Conservation (phyloP, 129 eudicot genomes). For the Calendula officinalis region DNA sequence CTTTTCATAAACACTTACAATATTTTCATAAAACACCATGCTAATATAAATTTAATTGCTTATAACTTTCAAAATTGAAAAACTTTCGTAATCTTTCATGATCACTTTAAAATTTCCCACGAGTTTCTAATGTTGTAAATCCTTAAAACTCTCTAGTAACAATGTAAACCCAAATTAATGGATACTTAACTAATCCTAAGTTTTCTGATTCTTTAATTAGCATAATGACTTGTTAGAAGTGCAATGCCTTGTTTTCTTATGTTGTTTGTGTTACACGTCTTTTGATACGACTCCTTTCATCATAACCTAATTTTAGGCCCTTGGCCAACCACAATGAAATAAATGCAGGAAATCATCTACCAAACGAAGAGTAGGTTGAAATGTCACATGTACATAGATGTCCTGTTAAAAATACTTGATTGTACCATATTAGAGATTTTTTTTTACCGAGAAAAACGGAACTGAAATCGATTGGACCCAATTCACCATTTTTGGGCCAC, state of each 20-base stretch:
- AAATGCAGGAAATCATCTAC: background rate
- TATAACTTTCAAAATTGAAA: no score
- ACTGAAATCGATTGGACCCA: no score
- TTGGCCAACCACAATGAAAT: slow-evolving; percentile 23
- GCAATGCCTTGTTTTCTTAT: background rate
- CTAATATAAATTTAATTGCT: no score
- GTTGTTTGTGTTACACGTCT: background rate
- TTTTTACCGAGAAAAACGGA: no score
- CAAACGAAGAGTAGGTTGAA: background rate
- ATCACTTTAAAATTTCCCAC: no score
- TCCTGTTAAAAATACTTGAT: background rate
- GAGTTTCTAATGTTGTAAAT: no score
- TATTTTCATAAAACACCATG: no score
- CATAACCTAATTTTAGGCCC: slow-evolving; percentile 29
- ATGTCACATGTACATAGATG: background rate
- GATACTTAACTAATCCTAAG: no score
- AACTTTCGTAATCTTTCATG: no score
- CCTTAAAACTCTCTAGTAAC: background rate
- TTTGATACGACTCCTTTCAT: slow-evolving; percentile 4
- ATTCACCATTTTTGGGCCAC: no score
- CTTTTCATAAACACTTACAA: no score
- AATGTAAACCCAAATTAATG: background rate
- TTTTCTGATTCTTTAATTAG: background rate
- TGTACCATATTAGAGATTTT: no score
- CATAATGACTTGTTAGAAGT: background rate